Base-by-base conservation (phyloP, 2,329 filamentous ascomycete genomes). In the Mycogone perniciosa region DNA sequence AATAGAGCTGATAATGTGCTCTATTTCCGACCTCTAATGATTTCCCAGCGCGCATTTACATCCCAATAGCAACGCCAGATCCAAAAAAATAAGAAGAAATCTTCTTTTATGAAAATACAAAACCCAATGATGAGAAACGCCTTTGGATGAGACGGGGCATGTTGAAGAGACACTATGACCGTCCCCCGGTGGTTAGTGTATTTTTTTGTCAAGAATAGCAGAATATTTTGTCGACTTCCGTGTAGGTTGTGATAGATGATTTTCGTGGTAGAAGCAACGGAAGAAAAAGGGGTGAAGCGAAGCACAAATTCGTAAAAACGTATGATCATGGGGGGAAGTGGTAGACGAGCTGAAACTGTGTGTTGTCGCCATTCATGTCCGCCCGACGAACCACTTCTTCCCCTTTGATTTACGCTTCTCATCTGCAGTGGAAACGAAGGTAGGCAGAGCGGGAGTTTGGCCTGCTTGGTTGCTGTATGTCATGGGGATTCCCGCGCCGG, bases 401-500 rank as follows among this genome's bases (percentile, higher is more conserved):
- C 29, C 46, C 31, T 45, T 31, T 34, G 50, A 35, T 31, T 46
- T 46, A 30, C 48, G 47, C 51, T 55, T 55, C 38, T 51, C 20
- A 20, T 20, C 48, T 7, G 43, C 41, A 7, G 48, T 35, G 4
- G 48, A 46, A 8, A 47, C 38, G 26, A 53, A 51, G 8, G 35
- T 51, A 2, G 51, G 51, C 13, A 53, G 44, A 6, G 26, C 20
- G 27, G 51, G 42, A 1, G 42, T 38, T 0, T 31, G 11, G 7
- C 30, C 34, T 7, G 40, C 4, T 45, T 60, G 59, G 38, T 57
- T 56, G 20, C 46, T 34, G 20, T 48, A 45, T 8, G 47, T 49
- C 50, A 57, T 56, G 27, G 39, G 71, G 31, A 53, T 55, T 29
- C 54, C 49, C 20, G 20, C 20, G 20, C 20, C 20, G 20, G 20